Conservation (phyloP, 352 stramenopile species). For the Phytophthora chlamydospora region DNA sequence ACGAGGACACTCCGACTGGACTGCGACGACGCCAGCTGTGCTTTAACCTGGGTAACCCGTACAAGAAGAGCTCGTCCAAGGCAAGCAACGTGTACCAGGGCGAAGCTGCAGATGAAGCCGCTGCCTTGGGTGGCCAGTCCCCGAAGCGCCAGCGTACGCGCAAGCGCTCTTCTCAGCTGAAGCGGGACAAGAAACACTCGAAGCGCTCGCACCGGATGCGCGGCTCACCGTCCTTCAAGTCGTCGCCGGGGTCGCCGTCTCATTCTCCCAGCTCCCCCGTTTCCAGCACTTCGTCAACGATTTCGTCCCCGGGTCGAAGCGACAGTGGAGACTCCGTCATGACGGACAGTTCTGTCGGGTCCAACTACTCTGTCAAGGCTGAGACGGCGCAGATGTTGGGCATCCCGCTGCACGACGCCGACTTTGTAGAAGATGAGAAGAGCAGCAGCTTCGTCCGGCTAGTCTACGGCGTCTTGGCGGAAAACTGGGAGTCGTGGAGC, state of each 20-base stretch:
- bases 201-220: constrained; percentile 70
- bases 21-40: constrained; percentile 77
- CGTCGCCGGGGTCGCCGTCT: constrained; percentile 74
- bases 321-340: constrained; percentile 67
- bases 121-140: constrained; percentile 73
- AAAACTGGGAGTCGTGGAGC: constrained; percentile 88
- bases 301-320: constrained; percentile 71
- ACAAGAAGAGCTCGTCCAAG: constrained; percentile 91
- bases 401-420: constrained; percentile 71
- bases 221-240: constrained; percentile 72
- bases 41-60: constrained; percentile 88
- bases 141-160: constrained; percentile 81
- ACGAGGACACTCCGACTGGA: constrained; percentile 82
- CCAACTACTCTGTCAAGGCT: constrained; percentile 82
- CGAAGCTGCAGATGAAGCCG: constrained; percentile 87
- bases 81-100: constrained; percentile 84
- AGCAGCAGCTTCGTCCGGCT: constrained; percentile 67
- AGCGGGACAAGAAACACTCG: constrained; percentile 77
- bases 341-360: constrained; percentile 61
- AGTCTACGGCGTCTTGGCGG: constrained; percentile 79
- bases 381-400: constrained; percentile 81
- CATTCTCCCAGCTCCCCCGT: constrained; percentile 61
- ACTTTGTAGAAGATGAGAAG: constrained; percentile 55
- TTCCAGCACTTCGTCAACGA: constrained; percentile 60
- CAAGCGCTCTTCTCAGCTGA: constrained; percentile 87